A percentile compares a stretch with the other conserved stretches of the same genome.
Evolutionary conservation across 768 basidiomycete genomes (phyloP).

Genomic region (Wakefieldia striispora): DNA sequence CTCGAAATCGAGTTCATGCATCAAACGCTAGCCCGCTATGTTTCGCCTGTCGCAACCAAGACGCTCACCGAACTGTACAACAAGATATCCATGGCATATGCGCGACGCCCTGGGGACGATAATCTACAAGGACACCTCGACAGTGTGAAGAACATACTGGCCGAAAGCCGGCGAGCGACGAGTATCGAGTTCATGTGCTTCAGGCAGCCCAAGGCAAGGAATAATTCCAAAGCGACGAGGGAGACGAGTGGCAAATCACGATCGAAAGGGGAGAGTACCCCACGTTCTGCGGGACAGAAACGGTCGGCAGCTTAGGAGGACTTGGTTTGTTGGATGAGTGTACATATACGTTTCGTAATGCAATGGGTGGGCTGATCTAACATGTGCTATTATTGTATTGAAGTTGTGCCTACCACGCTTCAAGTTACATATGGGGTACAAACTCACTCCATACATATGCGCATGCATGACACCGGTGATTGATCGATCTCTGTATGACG

Average conservation of each 20-base stretch:
- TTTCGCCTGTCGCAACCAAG: conserved; percentile 75
- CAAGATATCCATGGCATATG: conserved; percentile 91
- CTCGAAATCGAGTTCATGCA: conserved; percentile 99
- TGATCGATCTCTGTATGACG: too few species aligned
- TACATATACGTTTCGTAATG: too few species aligned
- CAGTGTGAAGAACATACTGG: conserved; percentile 85
- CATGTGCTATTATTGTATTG: too few species aligned
- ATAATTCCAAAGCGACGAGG: conserved; percentile 12
- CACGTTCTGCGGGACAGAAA: conserved; percentile 22
- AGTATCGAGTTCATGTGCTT: conserved; percentile 96
- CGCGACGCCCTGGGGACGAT: conserved; percentile 79
- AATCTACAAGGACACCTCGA: conserved; percentile 87
- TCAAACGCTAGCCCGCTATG: conserved; percentile 88
- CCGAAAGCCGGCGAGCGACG: conserved; percentile 85
- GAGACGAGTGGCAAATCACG: conserved; percentile 16
- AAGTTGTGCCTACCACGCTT: too few species aligned
- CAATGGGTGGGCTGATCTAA: too few species aligned
- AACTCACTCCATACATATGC: too few species aligned
- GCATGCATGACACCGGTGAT: too few species aligned
- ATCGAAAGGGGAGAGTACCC: conserved; percentile 14
- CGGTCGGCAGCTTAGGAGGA: conserved; percentile 8
- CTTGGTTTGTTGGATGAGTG: too few species aligned
- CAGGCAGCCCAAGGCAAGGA: conserved; percentile 58
- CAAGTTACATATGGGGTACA: too few species aligned
- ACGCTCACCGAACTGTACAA: conserved; percentile 91